Percentiles rank a stretch among this genome's conserved stretches.
Evolutionary conservation across 176 grass and related monocot species (phyloP).

Genomic region (Cocos nucifera): DNA sequence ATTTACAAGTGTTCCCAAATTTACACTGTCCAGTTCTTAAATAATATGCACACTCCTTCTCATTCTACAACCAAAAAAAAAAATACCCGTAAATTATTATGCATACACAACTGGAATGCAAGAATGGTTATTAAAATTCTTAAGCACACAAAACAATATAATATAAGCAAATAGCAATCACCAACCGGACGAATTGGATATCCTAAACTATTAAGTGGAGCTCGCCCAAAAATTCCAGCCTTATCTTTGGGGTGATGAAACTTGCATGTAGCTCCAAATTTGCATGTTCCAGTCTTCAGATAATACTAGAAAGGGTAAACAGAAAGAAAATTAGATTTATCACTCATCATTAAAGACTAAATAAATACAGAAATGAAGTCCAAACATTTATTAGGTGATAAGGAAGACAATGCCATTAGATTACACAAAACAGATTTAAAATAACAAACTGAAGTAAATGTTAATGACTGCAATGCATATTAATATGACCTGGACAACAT

Average conservation of each 20-base stretch:
- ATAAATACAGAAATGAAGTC: not conserved
- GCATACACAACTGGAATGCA: no score
- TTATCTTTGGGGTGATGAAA: conserved; percentile 97
- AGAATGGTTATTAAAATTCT: no score
- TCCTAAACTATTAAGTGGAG: conserved; percentile 79
- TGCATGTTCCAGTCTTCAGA: conserved; percentile 95
- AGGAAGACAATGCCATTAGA: no score
- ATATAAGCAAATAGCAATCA: conserved; percentile 24
- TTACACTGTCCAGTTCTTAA: conserved; percentile 95
- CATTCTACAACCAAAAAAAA: conserved; percentile 51
- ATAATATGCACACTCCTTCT: conserved; percentile 96
- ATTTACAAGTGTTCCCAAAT: conserved; percentile 99
- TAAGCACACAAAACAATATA: not conserved
- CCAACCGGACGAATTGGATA: conserved; percentile 86
- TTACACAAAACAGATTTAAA: no score
- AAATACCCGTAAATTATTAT: no score
- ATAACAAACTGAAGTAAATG: no score
- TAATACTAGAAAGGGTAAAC: conserved; percentile 47
- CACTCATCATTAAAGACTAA: no score
- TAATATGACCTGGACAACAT: no score
- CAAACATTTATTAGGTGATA: not conserved
- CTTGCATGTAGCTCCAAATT: conserved; percentile 99
- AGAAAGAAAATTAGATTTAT: not conserved
- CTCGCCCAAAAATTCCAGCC: conserved; percentile 75
- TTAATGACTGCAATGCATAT: no score